These are phyloP conservation scores for Sporobolomyces roseus DNA, from an alignment of 768 basidiomycete genomes.

Conservation along the genomic window DNA sequence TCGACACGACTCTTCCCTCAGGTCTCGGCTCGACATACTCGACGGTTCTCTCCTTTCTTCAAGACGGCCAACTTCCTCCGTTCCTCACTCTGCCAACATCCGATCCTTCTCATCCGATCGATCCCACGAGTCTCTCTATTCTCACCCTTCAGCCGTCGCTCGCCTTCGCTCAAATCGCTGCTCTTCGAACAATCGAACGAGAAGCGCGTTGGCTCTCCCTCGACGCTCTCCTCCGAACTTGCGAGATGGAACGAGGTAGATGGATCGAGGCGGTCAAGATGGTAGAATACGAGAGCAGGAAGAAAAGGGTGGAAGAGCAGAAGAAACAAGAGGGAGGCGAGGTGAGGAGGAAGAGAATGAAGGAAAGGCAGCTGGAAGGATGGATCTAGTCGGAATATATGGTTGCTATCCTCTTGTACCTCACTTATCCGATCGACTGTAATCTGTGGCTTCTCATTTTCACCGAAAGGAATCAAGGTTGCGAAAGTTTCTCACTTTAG, in stretches of 20 bases:
- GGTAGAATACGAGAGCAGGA: not conserved
- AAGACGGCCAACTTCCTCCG: not conserved
- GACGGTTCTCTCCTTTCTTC: conserved; percentile 16
- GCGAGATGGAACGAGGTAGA: not conserved
- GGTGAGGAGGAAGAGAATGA: conserved; percentile 9
- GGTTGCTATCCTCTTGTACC: not conserved
- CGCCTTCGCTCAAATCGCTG: conserved; percentile 3
- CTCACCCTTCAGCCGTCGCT: not conserved
- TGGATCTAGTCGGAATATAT: conserved; percentile 19
- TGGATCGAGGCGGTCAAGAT: not conserved
- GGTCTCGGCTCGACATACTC: conserved; percentile 7
- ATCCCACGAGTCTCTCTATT: conserved; percentile 2
- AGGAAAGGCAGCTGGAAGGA: conserved; percentile 6
- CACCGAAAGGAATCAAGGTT: too few relatives aligned
- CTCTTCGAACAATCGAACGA: not conserved
- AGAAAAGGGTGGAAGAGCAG: too few relatives aligned
- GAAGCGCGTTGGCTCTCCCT: conserved; percentile 17
- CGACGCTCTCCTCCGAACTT: not conserved
- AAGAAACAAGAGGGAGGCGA: not conserved
- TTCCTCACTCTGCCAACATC: not conserved
- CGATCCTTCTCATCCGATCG: not conserved
- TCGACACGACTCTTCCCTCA: conserved; percentile 5
- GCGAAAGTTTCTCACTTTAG: too few relatives aligned
- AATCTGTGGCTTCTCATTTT: too few relatives aligned
- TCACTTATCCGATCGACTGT: not conserved